Evolutionary conservation across 225 moss, liverwort and hornwort species (phyloP).

Genomic region (Sphagnum contortum): DNA sequence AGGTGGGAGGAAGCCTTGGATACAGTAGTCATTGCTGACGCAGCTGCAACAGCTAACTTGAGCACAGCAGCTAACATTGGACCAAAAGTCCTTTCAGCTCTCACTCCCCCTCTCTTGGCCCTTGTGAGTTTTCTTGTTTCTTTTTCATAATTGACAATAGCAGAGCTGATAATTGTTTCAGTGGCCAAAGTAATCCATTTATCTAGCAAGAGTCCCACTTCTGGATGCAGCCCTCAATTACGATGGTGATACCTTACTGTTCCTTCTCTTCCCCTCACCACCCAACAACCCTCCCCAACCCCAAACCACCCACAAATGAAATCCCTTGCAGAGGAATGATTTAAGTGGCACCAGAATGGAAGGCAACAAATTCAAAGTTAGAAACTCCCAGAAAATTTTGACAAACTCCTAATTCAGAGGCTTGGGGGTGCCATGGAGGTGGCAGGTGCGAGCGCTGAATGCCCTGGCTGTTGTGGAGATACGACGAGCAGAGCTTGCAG

Average conservation of each 20-base stretch:
- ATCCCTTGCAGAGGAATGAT: too few relatives aligned
- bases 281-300: too few relatives aligned
- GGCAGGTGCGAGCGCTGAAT: conserved; percentile 78
- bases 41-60: conserved; percentile 36
- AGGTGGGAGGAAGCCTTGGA: conserved; percentile 61
- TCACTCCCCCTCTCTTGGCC: conserved; percentile 41
- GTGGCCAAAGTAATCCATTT: not conserved
- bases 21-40: conserved; percentile 33
- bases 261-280: too few relatives aligned
- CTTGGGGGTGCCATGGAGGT: not conserved
- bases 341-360: too few relatives aligned
- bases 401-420: not conserved
- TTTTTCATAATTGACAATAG: not conserved
- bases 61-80: conserved; percentile 28
- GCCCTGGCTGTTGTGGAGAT: conserved; percentile 62
- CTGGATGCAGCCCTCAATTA: not conserved
- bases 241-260: too few relatives aligned
- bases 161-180: not conserved
- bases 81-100: conserved; percentile 32
- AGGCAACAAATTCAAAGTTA: too few relatives aligned
- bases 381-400: not conserved
- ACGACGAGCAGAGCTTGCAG: conserved; percentile 55
- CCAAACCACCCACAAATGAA: too few relatives aligned
- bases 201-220: not conserved
- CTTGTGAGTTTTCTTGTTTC: conserved; percentile 28